Evolutionary conservation across 2,329 filamentous ascomycete genomes (phyloP), one percentile per base, ranked within the genome.

Genomic region (Cercospora citrullina): DNA sequence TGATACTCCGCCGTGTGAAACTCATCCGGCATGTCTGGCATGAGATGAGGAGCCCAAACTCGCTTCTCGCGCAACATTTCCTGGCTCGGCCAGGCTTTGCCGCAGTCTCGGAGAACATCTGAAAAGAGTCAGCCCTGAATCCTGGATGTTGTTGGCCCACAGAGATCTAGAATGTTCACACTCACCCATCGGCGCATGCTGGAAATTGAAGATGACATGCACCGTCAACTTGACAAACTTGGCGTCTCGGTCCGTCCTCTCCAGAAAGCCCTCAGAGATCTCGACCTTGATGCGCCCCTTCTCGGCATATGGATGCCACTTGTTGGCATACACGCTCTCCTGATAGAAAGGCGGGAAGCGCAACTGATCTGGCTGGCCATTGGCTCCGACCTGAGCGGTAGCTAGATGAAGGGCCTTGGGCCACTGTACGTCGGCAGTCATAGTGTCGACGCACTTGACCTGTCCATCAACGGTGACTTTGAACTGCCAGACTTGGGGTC

Each of bases 21-120:
- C n/a, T 62, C 36, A 4, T 62, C 12, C 2, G 33, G 23, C 60
- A 62, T 59, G 12, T 36, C 55, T 18, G 55, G 31, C 55, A 59
- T 33, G 30, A 59, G 33, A 48, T 62, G 60, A 31, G 60, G 60
- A 28, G 60, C 60, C 36, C 16, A n/a, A 7, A 62, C 16, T 10
- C 42, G 60, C 36, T 62, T 62, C 36, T 16, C 26, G 1, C 48
- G 5, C 18, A 51, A 21, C 36, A 62, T 45, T 16, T 82, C 79
- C 21, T 86, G 81, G 76, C 91, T 93, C 7, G 92, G 92, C 91
- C 92, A 96, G 2, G 92, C 91, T 74, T 96, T 93, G 3, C 86
- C 86, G 2, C 88, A 89, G 68, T 82, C 84, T 78, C 95, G 91
- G 31, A 96, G 84, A 26, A 94, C 83, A 51, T 91, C 92, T 92